Evolutionary conservation across 2,329 filamentous ascomycete species (phyloP).

Genomic region (Paraphoma sp.): DNA sequence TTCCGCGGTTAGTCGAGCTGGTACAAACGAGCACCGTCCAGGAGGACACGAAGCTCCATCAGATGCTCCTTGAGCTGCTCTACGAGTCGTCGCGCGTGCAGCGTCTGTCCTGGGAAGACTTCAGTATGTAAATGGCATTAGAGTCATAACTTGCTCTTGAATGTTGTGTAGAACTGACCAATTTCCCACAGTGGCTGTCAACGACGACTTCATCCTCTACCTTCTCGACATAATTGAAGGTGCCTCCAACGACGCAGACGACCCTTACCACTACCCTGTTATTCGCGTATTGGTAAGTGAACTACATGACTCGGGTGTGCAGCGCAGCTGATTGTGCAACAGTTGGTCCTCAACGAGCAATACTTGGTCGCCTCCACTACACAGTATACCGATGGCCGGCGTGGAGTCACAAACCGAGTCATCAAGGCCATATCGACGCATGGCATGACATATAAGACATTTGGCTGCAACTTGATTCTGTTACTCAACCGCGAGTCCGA

Average conservation of each 20-base stretch:
- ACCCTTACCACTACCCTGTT: conserved; percentile 94
- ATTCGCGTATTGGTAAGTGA: conserved; percentile 84
- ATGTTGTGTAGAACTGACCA: neutral
- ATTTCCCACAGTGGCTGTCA: conserved; percentile 56
- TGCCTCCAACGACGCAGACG: conserved; percentile 82
- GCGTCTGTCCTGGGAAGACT: conserved; percentile 75
- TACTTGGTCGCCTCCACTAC: conserved; percentile 79
- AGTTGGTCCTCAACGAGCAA: conserved; percentile 97
- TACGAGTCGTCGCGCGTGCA: conserved; percentile 98
- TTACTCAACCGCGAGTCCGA: conserved; percentile 93
- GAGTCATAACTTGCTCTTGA: neutral
- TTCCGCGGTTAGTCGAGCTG: conserved; percentile 81
- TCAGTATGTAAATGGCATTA: conserved; percentile 62
- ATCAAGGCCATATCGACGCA: conserved; percentile 87
- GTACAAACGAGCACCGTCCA: conserved; percentile 69
- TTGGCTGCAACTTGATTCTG: conserved; percentile 96
- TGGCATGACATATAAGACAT: conserved; percentile 85
- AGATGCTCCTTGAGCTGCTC: conserved; percentile 82
- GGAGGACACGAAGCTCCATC: conserved; percentile 75
- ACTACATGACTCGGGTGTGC: neutral
- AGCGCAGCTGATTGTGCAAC: conserved; percentile 6
- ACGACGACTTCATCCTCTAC: conserved; percentile 81
- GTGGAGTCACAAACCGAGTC: conserved; percentile 84
- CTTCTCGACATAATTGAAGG: conserved; percentile 89
- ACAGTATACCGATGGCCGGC: conserved; percentile 45